These are phyloP conservation scores for Knufia fluminis DNA, from an alignment of 2,329 filamentous ascomycete species.

Conservation along the genomic window DNA sequence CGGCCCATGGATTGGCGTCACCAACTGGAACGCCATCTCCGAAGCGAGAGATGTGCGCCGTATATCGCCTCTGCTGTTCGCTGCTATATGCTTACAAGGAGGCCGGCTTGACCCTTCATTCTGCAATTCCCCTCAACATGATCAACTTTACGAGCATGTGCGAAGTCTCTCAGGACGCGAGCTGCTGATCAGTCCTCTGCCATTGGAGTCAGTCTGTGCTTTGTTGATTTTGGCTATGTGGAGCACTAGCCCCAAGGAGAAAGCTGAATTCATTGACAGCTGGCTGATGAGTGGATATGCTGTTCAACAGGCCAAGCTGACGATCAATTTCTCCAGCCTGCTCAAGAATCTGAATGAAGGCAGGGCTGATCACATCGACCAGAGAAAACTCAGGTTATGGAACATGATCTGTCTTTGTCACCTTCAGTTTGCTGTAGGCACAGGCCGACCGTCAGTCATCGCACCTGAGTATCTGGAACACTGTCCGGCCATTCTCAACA, in stretches of 20 bases:
- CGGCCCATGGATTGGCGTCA: conserved; percentile 7
- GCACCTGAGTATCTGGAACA: conserved; percentile 9
- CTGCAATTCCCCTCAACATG: conserved; percentile 6
- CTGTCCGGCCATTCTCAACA: conserved; percentile 8
- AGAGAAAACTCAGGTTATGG: conserved; percentile 5
- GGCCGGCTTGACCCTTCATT: conserved; percentile 8
- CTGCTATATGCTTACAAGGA: conserved; percentile 8
- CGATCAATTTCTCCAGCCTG: conserved; percentile 7
- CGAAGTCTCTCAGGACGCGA: conserved; percentile 4
- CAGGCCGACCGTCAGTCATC: conserved; percentile 8
- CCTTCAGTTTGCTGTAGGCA: conserved; percentile 8
- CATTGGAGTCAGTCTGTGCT: conserved; percentile 8
- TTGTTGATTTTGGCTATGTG: conserved; percentile 8
- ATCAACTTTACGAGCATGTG: conserved; percentile 9
- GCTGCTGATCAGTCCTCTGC: conserved; percentile 7
- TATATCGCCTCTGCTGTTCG: conserved; percentile 9
- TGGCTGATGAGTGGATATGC: conserved; percentile 10
- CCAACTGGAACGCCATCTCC: conserved; percentile 9
- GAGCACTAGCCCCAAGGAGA: conserved; percentile 10
- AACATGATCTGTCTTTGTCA: conserved; percentile 10
- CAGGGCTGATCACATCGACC: conserved; percentile 9
- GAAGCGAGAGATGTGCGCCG: conserved; percentile 7
- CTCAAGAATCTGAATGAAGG: conserved; percentile 8
- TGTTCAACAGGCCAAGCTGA: conserved; percentile 7
- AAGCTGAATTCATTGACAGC: conserved; percentile 9